These are phyloP conservation scores for Lithospermum erythrorhizon DNA, from an alignment of 257 asterid species.

Conservation along the genomic window DNA sequence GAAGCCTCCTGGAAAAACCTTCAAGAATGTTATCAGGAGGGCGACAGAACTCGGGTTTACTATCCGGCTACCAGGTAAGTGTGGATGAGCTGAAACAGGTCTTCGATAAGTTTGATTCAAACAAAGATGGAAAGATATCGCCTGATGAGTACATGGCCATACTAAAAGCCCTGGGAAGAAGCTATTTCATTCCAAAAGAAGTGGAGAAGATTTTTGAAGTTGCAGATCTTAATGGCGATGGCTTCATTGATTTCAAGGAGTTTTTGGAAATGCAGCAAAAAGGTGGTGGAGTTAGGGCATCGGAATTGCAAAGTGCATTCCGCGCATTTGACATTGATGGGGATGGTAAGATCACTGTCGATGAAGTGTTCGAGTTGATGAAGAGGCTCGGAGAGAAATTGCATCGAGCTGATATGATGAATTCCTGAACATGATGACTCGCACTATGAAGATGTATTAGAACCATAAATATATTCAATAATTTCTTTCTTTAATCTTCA, in stretches of 20 bases:
- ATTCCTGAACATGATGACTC: slow-evolving; percentile 77
- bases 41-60: slow-evolving; percentile 34
- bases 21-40: slow-evolving; percentile 44
- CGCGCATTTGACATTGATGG: slow-evolving; percentile 57
- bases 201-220: slow-evolving; percentile 70
- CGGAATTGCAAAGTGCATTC: slow-evolving; percentile 60
- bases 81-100: slow-evolving; percentile 54
- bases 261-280: slow-evolving; percentile 69
- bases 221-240: slow-evolving; percentile 72
- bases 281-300: slow-evolving; percentile 56
- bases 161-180: slow-evolving; percentile 48
- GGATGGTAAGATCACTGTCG: slow-evolving; percentile 65
- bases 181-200: slow-evolving; percentile 32
- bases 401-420: slow-evolving; percentile 84
- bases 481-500: too few relatives aligned
- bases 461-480: background rate
- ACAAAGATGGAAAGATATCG: slow-evolving; percentile 75
- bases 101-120: slow-evolving; percentile 56
- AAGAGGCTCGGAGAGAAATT: slow-evolving; percentile 50
- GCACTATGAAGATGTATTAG: slow-evolving; percentile 23
- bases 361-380: slow-evolving; percentile 54
- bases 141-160: slow-evolving; percentile 71
- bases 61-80: slow-evolving; percentile 35
- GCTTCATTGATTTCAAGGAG: slow-evolving; percentile 75
- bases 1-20: slow-evolving; percentile 48